Evolutionary conservation across 1,284 basidiomycete species (phyloP).

Genomic region (Melampsora medusae): DNA sequence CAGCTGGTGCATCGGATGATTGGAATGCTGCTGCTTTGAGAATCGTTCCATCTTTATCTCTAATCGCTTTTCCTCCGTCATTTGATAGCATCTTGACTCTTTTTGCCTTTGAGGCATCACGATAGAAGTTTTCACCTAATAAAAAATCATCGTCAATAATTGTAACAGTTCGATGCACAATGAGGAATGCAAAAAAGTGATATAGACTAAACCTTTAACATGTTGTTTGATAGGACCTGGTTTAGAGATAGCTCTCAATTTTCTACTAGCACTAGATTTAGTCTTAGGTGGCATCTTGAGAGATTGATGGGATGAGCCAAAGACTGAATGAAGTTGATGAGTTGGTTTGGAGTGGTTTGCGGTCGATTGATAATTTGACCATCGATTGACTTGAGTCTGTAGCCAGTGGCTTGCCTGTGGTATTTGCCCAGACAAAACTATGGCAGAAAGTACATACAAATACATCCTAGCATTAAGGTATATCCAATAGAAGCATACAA

Average conservation of each 20-base stretch:
- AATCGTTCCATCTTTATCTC: conserved; percentile 84
- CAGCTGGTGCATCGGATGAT: conserved; percentile 80
- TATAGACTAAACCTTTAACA: conserved; percentile 30
- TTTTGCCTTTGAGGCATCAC: conserved; percentile 59
- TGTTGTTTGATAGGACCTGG: conserved; percentile 42
- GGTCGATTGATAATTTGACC: not conserved
- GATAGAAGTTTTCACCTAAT: conserved; percentile 45
- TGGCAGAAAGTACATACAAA: too few species aligned
- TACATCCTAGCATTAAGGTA: too few species aligned
- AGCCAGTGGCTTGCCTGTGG: too few species aligned
- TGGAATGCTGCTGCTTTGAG: conserved; percentile 88
- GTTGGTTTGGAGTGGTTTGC: not conserved
- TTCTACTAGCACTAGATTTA: conserved; percentile 19
- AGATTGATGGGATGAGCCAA: not conserved
- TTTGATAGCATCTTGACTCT: conserved; percentile 75
- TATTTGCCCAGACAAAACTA: too few species aligned
- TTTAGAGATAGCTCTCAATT: conserved; percentile 18
- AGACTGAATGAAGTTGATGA: not conserved
- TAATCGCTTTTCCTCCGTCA: conserved; percentile 79
- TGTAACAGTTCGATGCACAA: not conserved
- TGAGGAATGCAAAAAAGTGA: not conserved
- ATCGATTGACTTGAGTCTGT: too few species aligned
- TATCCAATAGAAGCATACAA: too few species aligned
- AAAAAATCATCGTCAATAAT: not conserved
- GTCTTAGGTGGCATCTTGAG: conserved; percentile 20